These are phyloP conservation scores for Botrytis fragariae DNA, from an alignment of 2,329 filamentous ascomycete species.

Conservation along the genomic window DNA sequence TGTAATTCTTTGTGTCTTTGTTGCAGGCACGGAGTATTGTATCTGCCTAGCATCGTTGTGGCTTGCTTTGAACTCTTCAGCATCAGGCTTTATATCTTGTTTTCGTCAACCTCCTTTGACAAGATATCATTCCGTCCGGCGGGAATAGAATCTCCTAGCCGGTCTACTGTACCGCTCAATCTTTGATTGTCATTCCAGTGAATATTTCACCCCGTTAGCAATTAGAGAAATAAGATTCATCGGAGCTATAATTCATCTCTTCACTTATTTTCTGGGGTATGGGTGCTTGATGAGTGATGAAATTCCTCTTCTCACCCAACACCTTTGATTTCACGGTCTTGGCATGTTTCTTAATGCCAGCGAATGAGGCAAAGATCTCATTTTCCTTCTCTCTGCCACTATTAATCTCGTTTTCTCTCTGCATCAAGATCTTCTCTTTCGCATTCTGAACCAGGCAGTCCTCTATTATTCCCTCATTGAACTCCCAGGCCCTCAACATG, in stretches of 20 bases:
- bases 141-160: neutral
- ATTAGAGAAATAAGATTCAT: neutral
- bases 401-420: neutral
- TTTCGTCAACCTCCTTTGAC: neutral
- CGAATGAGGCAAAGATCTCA: neutral
- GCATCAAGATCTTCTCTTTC: neutral
- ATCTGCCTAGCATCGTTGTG: neutral
- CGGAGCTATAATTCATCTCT: neutral
- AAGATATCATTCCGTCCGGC: neutral
- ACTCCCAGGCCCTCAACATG: neutral
- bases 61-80: neutral
- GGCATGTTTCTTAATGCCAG: neutral
- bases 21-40: neutral
- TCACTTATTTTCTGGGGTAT: neutral
- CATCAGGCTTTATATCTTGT: neutral
- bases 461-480: neutral
- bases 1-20: neutral
- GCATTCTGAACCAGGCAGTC: neutral
- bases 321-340: neutral
- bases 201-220: neutral
- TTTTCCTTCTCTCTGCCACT: neutral
- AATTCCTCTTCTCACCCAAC: neutral
- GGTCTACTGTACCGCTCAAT: neutral
- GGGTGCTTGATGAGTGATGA: neutral
- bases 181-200: neutral